Conservation (phyloP, 805 yeast species). For the Vanderwaltozyma polyspora region DNA sequence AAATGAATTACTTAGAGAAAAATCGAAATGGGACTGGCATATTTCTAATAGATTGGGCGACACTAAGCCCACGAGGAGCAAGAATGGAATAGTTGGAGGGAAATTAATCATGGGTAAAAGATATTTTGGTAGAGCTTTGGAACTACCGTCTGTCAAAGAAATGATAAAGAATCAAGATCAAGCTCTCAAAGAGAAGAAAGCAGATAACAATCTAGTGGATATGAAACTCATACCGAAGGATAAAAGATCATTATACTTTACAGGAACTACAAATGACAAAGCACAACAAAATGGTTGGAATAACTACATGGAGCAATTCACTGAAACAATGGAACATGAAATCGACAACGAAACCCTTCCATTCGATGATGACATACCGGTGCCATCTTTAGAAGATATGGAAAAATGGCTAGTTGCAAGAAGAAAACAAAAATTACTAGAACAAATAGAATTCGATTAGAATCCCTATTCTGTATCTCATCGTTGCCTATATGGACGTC, state of each 20-base stretch:
- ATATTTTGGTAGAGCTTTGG: constrained; percentile 78
- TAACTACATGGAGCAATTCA: no score
- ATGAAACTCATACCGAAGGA: constrained; percentile 5
- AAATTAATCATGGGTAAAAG: constrained; percentile 42
- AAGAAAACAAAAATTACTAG: constrained; percentile 34
- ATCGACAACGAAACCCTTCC: not conserved
- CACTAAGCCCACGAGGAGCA: constrained; percentile 6
- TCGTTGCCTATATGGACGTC: not conserved
- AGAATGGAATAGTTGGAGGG: constrained; percentile 7
- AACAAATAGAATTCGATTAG: constrained; percentile 14
- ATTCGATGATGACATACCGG: not conserved
- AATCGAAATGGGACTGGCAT: constrained; percentile 67
- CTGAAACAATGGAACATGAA: no score
- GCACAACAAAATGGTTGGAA: no score
- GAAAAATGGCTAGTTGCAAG: constrained; percentile 36
- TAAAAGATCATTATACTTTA: constrained; percentile 1
- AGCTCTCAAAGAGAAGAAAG: constrained; percentile 5
- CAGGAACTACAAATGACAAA: not conserved
- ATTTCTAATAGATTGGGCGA: constrained; percentile 33
- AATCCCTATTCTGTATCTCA: not conserved
- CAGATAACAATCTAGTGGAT: constrained; percentile 2
- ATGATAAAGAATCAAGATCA: constrained; percentile 27
- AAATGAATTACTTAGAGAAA: constrained; percentile 56
- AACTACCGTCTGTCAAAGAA: constrained; percentile 59
- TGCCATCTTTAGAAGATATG: constrained; percentile 32